Evolutionary conservation across 352 stramenopile species (phyloP), one percentile per base, ranked within the genome.

Genomic region (Paralagenidium karlingii): DNA sequence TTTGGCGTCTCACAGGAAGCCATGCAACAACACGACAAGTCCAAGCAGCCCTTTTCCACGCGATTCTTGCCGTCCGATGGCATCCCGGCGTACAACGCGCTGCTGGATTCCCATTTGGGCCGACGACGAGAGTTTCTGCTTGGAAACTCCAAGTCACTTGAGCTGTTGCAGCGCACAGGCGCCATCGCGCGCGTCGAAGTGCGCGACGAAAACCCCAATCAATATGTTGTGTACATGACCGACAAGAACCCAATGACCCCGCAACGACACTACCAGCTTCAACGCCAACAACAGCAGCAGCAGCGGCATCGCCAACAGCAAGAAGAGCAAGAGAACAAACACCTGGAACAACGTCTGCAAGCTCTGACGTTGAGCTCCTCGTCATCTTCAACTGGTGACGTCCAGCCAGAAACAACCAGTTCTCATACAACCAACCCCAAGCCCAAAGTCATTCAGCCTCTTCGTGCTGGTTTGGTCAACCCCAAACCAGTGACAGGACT

Each of bases 51-150:
- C 26, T 86, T 83, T 38, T 80, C 63, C 22, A 86, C 71, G 36
- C 53, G 68, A 11, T 82, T 83, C 53, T 46, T 83, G 26, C 34
- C 68, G 24, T 70, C 56, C 1, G 71, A 82, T 47, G 60, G 64
- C 12, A 86, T 86, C 39, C 68, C 73, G 8, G 58, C 55, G 34
- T 86, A 83, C 40, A 86, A 86, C 34, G 73, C 73, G 21, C 43
- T 86, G 24, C 50, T 86, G 25, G 68, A 86, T 44, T 40, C 28
- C 16, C 50, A 79, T 30, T 27, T 86, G 8, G 66, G 69, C 19
- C 77, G 80, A 37, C 66, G 64, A 16, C 68, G 68, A 24, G 68
- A 78, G 45, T 83, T 69, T 12, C 40, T 86, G 11, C 60, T 86
- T 0, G 71, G 68, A 27, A 83, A 80, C 38, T 60, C 56, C 4